Evolutionary conservation across 768 basidiomycete genomes (phyloP), one percentile per base, ranked within the genome.

Genomic region (Boletus insuetus): DNA sequence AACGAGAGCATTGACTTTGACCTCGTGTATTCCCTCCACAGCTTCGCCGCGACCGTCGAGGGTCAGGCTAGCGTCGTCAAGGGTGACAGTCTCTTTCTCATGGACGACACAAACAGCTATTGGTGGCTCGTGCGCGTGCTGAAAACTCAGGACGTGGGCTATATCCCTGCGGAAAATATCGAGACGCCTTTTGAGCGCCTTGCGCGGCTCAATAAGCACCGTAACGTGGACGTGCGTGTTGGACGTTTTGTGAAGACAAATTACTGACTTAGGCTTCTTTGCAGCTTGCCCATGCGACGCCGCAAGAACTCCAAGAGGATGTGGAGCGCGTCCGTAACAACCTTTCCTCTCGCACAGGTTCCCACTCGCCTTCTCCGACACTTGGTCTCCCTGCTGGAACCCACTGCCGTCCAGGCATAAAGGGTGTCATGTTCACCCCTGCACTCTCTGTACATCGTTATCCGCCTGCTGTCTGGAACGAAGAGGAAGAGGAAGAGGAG

Each of bases 51-150:
- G 0, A 98, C 97, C 0, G 95, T 98, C 35, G 96, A 98, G 66
- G 97, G 97, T 24, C 97, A 99, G 74, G 97, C 97, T 3, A 97
- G 91, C 61, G 97, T 99, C 60, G 92, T 97, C 72, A 98, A 98
- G 73, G 97, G 97, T 24, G 96, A 99, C 78, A 91, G 91, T 58
- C 81, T 99, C 44, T 87, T 94, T 68, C 79, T 99, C 42, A 93
- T 98, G 83, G 97, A 99, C 75, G 97, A 99, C 71, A 93, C 88
- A 54, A 98, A 99, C 73, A 93, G 91, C 73, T 99, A 99, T 75
- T 98, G 97, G 97, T 98, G 97, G 97, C 89, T 98, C 47, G 96
- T 99, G 9, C 85, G 94, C 45, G 97, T 99, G 10, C 85, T 99
- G 59, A 98, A 98, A 76, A 98, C 96, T 9, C 94, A 98, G 72